These are phyloP conservation scores for Pseudopyricularia cyperi DNA, from an alignment of 2,329 filamentous ascomycete genomes.

Conservation along the genomic window DNA sequence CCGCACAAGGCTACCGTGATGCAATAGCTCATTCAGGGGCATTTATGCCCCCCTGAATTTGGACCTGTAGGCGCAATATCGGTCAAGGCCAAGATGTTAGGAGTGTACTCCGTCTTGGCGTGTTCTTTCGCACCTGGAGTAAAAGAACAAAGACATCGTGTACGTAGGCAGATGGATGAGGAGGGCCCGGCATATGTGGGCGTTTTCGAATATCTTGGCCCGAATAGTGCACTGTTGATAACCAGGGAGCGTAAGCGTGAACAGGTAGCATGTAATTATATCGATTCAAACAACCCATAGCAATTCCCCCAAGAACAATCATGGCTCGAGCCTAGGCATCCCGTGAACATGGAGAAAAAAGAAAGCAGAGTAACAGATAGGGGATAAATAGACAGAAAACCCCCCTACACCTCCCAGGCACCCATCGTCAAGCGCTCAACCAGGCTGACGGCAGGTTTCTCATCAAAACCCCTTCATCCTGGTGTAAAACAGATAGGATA, in stretches of 20 bases:
- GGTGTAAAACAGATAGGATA: background rate
- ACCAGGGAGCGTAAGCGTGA: background rate
- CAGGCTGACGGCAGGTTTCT: background rate
- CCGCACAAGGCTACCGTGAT: background rate
- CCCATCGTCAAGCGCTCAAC: background rate
- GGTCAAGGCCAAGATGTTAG: too few species aligned
- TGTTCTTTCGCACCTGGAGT: background rate
- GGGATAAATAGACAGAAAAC: background rate
- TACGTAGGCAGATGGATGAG: too few species aligned
- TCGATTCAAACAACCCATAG: background rate
- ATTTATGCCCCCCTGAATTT: too few species aligned
- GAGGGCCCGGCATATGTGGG: too few species aligned
- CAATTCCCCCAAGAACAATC: background rate
- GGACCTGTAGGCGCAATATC: too few species aligned
- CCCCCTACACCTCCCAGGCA: background rate
- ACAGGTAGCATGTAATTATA: background rate
- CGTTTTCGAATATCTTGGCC: too few species aligned
- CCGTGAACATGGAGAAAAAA: background rate
- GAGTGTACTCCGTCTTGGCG: too few species aligned
- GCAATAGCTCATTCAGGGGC: background rate
- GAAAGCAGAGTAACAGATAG: background rate
- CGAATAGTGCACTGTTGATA: background rate
- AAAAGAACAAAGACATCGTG: background rate
- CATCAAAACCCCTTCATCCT: background rate
- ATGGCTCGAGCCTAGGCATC: background rate